Conservation (phyloP, 768 basidiomycete species). For the Lactarius hengduanensis region DNA sequence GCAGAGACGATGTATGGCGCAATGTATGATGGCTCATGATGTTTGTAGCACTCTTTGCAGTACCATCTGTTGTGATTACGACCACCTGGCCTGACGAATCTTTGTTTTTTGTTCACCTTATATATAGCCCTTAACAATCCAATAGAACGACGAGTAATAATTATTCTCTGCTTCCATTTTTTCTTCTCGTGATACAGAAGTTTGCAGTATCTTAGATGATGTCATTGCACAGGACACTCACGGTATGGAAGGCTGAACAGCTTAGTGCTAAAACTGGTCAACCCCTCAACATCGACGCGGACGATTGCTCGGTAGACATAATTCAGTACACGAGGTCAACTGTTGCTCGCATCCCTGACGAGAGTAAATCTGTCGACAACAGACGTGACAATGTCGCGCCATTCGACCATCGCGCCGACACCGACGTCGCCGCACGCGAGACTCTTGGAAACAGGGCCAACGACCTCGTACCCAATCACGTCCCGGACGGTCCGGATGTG, state of each 20-base stretch:
- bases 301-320: background rate
- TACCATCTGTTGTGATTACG: conserved; percentile 11
- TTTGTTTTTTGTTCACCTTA: conserved; percentile 8
- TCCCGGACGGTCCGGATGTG: conserved; percentile 77
- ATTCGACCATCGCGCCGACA: conserved; percentile 96
- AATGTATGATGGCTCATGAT: conserved; percentile 20
- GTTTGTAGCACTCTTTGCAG: conserved; percentile 15
- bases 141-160: background rate
- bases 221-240: background rate
- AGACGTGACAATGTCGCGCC: conserved; percentile 81
- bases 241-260: background rate
- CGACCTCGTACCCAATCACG: conserved; percentile 72
- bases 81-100: conserved; percentile 10
- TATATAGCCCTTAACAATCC: conserved; percentile 10
- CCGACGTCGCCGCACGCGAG: conserved; percentile 94
- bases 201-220: background rate
- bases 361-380: conserved; percentile 56
- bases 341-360: background rate
- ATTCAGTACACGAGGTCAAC: background rate
- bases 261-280: background rate
- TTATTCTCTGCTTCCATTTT: background rate
- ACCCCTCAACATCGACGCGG: background rate
- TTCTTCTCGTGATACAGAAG: background rate
- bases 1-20: conserved; percentile 13
- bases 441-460: conserved; percentile 84